phyloP scores from a whole-genome alignment of 179 eudicot species.

The Nepenthes alata region DNA sequence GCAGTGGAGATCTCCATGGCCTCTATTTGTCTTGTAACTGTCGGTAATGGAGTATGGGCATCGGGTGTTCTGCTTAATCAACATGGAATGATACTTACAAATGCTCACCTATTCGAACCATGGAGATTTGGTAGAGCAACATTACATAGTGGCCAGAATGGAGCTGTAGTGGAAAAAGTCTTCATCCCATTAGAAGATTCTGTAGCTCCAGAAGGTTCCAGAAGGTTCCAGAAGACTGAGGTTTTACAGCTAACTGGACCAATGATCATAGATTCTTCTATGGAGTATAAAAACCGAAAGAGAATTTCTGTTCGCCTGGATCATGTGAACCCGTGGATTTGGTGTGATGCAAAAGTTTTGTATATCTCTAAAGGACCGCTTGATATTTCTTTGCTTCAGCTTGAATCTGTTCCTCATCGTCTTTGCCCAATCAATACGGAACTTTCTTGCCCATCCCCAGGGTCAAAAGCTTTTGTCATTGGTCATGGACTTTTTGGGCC shows the following conservation, averaged over 20 bases:
- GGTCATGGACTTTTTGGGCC: constrained; percentile 97
- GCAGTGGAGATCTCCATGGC: constrained; percentile 48
- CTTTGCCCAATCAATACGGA: constrained; percentile 54
- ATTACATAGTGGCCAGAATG: constrained; percentile 23
- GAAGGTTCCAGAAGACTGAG: constrained; percentile 7
- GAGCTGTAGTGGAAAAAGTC: constrained; percentile 18
- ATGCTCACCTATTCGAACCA: constrained; percentile 94
- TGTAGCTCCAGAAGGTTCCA: neutral
- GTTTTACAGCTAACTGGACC: constrained; percentile 13
- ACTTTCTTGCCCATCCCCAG: constrained; percentile 50
- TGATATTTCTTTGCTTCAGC: constrained; percentile 75
- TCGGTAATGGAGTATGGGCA: constrained; percentile 82
- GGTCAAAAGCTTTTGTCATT: constrained; percentile 71
- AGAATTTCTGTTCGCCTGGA: constrained; percentile 67
- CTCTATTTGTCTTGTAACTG: constrained; percentile 74
- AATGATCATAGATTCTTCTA: constrained; percentile 12
- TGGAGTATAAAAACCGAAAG: constrained; percentile 17
- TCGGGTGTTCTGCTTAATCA: constrained; percentile 81
- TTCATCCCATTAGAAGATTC: constrained; percentile 19
- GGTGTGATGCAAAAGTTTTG: constrained; percentile 70
- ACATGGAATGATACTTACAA: constrained; percentile 80
- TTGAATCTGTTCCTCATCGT: constrained; percentile 52
- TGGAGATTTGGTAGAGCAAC: constrained; percentile 72
- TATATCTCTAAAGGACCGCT: constrained; percentile 80
- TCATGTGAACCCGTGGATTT: constrained; percentile 52